phyloP scores from a whole-genome alignment of 345 rosid genomes.

The Sisymbrium altissimum region DNA sequence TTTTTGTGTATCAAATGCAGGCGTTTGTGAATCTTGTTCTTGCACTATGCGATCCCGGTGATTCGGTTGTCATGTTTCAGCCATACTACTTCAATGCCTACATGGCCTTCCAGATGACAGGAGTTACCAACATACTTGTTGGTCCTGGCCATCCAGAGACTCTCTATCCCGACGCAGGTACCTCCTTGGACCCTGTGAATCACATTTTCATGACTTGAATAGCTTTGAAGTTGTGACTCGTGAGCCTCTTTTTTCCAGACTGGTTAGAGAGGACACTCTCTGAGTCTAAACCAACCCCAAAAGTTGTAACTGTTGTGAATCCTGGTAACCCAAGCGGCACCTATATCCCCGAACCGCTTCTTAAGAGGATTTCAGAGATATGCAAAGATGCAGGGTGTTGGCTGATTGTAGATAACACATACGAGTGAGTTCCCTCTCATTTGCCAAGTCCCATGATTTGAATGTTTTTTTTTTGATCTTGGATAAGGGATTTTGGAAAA shows the following conservation, averaged over 20 bases:
- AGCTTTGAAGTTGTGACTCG: conserved; percentile 9
- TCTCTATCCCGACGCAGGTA: conserved; percentile 92
- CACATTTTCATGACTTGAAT: background rate
- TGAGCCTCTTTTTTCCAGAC: conserved; percentile 36
- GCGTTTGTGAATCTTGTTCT: conserved; percentile 93
- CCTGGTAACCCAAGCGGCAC: conserved; percentile 97
- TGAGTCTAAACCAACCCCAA: conserved; percentile 75
- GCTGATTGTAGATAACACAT: conserved; percentile 97
- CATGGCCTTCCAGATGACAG: conserved; percentile 99
- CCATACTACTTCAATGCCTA: conserved; percentile 98
- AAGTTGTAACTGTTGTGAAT: conserved; percentile 89
- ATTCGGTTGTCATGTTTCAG: conserved; percentile 88
- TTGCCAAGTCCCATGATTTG: background rate
- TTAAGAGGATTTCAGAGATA: conserved; percentile 84
- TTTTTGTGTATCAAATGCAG: conserved; percentile 38
- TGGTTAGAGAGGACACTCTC: conserved; percentile 73
- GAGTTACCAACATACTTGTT: conserved; percentile 75
- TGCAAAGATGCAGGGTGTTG: conserved; percentile 86
- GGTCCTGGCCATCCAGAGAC: conserved; percentile 72
- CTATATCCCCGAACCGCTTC: conserved; percentile 79
- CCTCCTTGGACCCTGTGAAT: background rate
- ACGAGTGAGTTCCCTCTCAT: conserved; percentile 65
- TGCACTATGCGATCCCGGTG: conserved; percentile 82
- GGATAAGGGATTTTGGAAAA: background rate
- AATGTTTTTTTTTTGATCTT: background rate